Evolutionary conservation across 2,329 filamentous ascomycete genomes (phyloP).

Genomic region (Monosporascus cannonballus): DNA sequence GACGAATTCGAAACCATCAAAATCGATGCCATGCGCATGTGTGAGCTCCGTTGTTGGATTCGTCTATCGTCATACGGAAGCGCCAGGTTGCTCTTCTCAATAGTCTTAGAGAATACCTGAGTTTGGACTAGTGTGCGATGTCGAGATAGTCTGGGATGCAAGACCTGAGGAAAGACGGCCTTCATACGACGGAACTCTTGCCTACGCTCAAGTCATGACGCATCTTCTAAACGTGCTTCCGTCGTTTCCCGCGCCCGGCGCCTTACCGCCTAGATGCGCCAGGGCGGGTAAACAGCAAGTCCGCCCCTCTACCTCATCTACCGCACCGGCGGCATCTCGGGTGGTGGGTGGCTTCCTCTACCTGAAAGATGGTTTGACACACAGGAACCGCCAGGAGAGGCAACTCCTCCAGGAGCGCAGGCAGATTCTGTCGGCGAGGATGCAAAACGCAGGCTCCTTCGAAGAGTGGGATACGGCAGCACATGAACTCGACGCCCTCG

Average conservation of each 20-base stretch:
- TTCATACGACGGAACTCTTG: slow-evolving; percentile 1
- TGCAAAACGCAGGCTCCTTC: slow-evolving; percentile 63
- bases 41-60: no score
- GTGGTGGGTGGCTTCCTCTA: slow-evolving; percentile 38
- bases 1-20: no score
- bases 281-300: slow-evolving; percentile 6
- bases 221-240: slow-evolving; percentile 16
- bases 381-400: slow-evolving; percentile 41
- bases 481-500: slow-evolving; percentile 68
- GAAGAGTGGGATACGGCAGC: slow-evolving; percentile 73
- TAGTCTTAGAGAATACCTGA: no score
- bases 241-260: slow-evolving; percentile 10
- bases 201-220: slow-evolving; percentile 17
- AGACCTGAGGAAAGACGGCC: neutral
- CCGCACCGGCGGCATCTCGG: slow-evolving; percentile 24
- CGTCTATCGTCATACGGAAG: no score
- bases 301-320: neutral
- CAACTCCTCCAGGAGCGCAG: slow-evolving; percentile 50
- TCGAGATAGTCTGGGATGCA: slow-evolving; percentile 7
- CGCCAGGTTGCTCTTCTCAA: no score
- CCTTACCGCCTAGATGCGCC: slow-evolving; percentile 1
- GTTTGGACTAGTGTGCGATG: neutral
- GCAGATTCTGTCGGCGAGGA: slow-evolving; percentile 55
- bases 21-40: no score
- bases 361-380: slow-evolving; percentile 47